Base-by-base conservation (phyloP, 352 stramenopile species). In the Pythium coloratum region DNA sequence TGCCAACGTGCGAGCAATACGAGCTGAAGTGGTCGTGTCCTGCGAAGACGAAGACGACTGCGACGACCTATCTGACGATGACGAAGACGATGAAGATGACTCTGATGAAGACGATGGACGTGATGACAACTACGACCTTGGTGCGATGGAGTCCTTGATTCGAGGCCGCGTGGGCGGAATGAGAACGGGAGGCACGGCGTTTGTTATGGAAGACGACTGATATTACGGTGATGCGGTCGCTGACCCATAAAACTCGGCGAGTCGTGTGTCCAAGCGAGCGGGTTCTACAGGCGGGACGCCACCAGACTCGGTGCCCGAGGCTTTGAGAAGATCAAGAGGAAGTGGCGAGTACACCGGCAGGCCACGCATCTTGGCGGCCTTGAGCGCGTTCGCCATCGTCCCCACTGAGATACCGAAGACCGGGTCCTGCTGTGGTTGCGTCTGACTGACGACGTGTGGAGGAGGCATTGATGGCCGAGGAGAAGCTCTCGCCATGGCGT, bases 311-410 rank as follows among this genome's bases (percentile, higher is more conserved):
- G 8, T 7, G 18, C 20, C 18, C 5, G 30, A 9, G 1, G 70
- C 71, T n/a, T 54, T 18, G 2, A 86, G 69, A 33, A 86, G 53
- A 46, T 84, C 76, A 2, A 16, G 51, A 16, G 79, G 71, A 32
- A 90, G 74, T 33, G 78, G 71, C 2, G 71, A 26, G 59, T 90
- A 90, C 9, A 68, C 16, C 38, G 71, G 59, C 24, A 86, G 62
- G 0, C 81, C 76, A 38, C 71, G 77, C 18, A 53, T 46, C 38
- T 59, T 60, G 13, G 79, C 76, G 33, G 72, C 67, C 26, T 76
- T 82, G 68, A 78, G 85, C 10, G 87, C 80, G 49, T 85, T 83
- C 10, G 81, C 80, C 71, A 90, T 77, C 6, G 79, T 75, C 9
- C 81, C 79, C 16, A 82, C 73, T 2, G 81, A 75, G 50, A 75